Percentiles rank a stretch among this genome's conserved stretches.
Evolutionary conservation across 306 rosid species (phyloP).

Genomic region (Trifolium subterraneum): DNA sequence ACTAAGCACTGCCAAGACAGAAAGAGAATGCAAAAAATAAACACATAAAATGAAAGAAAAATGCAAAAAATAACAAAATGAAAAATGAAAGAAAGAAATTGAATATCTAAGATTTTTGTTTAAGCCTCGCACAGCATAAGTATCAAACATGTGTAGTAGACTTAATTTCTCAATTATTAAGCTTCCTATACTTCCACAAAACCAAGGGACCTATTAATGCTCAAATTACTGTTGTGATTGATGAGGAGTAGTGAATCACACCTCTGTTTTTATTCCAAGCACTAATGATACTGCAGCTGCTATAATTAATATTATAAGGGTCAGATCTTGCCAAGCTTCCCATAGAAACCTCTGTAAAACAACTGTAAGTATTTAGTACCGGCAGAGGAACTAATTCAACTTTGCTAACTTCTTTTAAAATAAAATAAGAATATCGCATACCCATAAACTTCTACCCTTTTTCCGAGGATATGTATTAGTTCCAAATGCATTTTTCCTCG

Average conservation of each 20-base stretch:
- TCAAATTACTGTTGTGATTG: slow-evolving; percentile 24
- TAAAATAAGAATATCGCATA: slow-evolving; percentile 37
- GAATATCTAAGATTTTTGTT: slow-evolving; percentile 4
- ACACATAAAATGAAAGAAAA: background rate
- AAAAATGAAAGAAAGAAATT: background rate
- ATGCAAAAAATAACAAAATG: background rate
- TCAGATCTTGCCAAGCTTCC: slow-evolving; percentile 99
- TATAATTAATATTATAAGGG: slow-evolving; percentile 85
- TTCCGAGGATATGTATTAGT: slow-evolving; percentile 95
- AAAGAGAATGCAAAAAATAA: background rate
- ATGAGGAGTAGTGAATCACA: slow-evolving; percentile 39
- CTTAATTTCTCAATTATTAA: slow-evolving; percentile 17
- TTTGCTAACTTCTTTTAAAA: background rate
- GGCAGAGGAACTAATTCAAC: slow-evolving; percentile 24
- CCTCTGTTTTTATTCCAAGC: slow-evolving; percentile 94
- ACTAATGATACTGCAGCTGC: slow-evolving; percentile 86
- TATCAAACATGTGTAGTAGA: slow-evolving; percentile 20
- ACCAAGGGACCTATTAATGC: slow-evolving; percentile 24
- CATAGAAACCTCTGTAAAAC: slow-evolving; percentile 83
- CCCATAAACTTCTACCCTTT: slow-evolving; percentile 88
- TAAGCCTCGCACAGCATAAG: slow-evolving; percentile 13
- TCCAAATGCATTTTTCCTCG: slow-evolving; percentile 75
- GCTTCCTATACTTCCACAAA: slow-evolving; percentile 26
- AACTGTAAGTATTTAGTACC: slow-evolving; percentile 30
- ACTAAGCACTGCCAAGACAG: slow-evolving; percentile 22